Percentiles rank a stretch among this genome's conserved stretches.
Evolutionary conservation across 768 basidiomycete genomes (phyloP).

Genomic region (Russula abietina): DNA sequence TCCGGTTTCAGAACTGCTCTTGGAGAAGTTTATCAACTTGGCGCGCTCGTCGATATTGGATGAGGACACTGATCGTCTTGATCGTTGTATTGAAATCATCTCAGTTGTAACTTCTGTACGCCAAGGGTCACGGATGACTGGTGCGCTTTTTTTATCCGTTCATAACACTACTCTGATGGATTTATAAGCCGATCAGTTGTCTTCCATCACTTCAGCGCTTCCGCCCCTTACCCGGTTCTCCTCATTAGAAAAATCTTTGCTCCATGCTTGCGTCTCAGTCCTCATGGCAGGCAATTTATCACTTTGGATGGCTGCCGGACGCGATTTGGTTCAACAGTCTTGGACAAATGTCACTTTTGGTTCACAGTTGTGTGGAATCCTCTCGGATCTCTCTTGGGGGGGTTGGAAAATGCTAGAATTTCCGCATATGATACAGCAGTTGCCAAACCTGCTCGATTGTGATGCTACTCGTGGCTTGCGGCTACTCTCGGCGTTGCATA

Average conservation of each 20-base stretch:
- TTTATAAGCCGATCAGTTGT: conserved; percentile 35
- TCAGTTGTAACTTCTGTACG: conserved; percentile 57
- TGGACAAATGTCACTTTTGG: conserved; percentile 43
- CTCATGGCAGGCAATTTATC: conserved; percentile 42
- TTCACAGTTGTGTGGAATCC: conserved; percentile 49
- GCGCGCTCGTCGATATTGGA: conserved; percentile 21
- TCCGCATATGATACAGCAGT: conserved; percentile 50
- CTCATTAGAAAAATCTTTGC: conserved; percentile 30
- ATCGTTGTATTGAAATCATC: conserved; percentile 51
- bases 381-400: conserved; percentile 64
- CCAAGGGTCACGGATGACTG: conserved; percentile 59
- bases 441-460: conserved; percentile 40
- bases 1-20: conserved; percentile 48
- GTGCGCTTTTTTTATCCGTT: conserved; percentile 37
- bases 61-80: conserved; percentile 35
- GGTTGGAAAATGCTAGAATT: conserved; percentile 71
- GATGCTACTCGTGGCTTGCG: conserved; percentile 41
- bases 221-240: conserved; percentile 29
- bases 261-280: conserved; percentile 33
- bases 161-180: neutral
- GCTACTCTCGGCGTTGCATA: conserved; percentile 46
- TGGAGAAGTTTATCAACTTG: conserved; percentile 34
- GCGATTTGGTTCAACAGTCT: conserved; percentile 48
- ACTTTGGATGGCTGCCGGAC: conserved; percentile 39
- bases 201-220: conserved; percentile 33